Conservation (phyloP, 768 basidiomycete species). For the Trametes gibbosa region DNA sequence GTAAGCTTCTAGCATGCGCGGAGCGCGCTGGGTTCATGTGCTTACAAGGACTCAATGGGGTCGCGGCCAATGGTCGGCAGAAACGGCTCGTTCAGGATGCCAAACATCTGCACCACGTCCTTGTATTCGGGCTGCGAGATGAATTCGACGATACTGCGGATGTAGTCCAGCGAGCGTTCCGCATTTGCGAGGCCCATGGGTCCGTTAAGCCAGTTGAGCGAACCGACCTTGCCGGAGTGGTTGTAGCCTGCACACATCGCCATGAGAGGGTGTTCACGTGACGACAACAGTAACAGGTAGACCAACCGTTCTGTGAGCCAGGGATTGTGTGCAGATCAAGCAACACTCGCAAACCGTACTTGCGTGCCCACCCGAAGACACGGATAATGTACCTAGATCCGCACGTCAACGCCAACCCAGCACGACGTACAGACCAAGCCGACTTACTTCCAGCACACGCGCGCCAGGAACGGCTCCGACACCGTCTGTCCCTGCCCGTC, state of each 20-base stretch:
- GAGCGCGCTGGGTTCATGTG: constrained; percentile 35
- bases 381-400: constrained; percentile 64
- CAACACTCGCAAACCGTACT: constrained; percentile 81
- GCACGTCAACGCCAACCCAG: not conserved
- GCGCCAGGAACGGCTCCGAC: constrained; percentile 69
- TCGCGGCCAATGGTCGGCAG: constrained; percentile 50
- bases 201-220: constrained; percentile 60
- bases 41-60: constrained; percentile 57
- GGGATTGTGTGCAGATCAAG: constrained; percentile 80
- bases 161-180: constrained; percentile 71
- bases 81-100: constrained; percentile 63
- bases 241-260: constrained; percentile 37
- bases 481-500: constrained; percentile 18
- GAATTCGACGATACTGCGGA: constrained; percentile 75
- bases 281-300: not conserved
- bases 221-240: constrained; percentile 57
- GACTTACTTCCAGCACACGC: constrained; percentile 68
- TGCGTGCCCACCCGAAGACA: constrained; percentile 77
- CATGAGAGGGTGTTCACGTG: not conserved
- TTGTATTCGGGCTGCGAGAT: constrained; percentile 63
- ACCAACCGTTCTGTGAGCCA: constrained; percentile 83
- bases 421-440: not conserved
- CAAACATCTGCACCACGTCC: constrained; percentile 57
- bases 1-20: constrained; percentile 24
- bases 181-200: constrained; percentile 89